phyloP scores from a whole-genome alignment of 768 basidiomycete species.

The Mycena leptocephala region DNA sequence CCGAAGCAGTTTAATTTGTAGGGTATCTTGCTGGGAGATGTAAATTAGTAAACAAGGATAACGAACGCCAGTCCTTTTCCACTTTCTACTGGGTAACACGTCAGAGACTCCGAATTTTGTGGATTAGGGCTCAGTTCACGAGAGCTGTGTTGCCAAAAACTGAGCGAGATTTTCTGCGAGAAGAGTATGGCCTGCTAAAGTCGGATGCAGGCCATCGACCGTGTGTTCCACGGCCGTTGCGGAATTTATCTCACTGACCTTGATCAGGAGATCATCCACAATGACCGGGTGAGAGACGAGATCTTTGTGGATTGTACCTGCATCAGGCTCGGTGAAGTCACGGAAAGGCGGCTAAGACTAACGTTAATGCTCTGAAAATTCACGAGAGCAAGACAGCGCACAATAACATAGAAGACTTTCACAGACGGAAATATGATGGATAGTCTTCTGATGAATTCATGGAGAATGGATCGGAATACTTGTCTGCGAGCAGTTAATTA shows the following conservation, averaged over 20 bases:
- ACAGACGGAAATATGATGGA: neutral
- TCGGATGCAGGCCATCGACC: constrained; percentile 29
- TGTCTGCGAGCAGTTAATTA: neutral
- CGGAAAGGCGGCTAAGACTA: constrained; percentile 20
- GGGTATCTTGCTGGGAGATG: neutral
- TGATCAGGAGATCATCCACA: neutral
- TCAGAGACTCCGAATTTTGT: no score
- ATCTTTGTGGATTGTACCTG: neutral
- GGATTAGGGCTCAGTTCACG: neutral
- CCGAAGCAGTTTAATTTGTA: neutral
- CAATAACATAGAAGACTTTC: constrained; percentile 16
- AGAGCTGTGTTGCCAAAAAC: neutral
- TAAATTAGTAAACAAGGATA: neutral
- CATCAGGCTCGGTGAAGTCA: constrained; percentile 25
- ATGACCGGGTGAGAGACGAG: neutral
- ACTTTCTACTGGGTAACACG: neutral
- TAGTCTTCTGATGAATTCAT: constrained; percentile 14
- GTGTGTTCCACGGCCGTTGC: constrained; percentile 14
- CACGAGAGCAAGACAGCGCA: neutral
- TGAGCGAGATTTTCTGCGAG: constrained; percentile 13
- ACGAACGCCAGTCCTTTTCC: neutral
- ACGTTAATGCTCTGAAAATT: neutral
- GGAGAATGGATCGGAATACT: constrained; percentile 19
- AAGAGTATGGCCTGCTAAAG: neutral
- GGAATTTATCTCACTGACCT: neutral